These are phyloP conservation scores for Neurospora sp. DNA, from an alignment of 495 filamentous ascomycete species.

Conservation along the genomic window DNA sequence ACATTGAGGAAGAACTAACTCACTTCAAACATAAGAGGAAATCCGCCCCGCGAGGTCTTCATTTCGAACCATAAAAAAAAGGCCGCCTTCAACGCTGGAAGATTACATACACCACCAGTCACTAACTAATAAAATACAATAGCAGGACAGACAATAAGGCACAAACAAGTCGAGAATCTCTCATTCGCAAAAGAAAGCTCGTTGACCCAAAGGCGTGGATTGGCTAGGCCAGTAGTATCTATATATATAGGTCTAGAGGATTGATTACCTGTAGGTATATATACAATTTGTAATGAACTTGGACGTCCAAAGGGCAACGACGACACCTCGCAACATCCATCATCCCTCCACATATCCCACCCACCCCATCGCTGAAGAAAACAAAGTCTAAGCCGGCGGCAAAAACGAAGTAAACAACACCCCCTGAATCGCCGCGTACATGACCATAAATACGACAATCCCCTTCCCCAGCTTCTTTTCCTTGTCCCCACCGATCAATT, in stretches of 20 bases:
- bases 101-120: no score
- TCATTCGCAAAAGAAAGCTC: background rate
- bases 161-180: no score
- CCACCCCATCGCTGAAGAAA: no score
- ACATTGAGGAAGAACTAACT: no score
- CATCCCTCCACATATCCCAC: no score
- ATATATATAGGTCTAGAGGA: background rate
- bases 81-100: no score
- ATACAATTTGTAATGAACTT: background rate
- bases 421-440: conserved; percentile 74
- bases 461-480: conserved; percentile 17
- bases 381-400: conserved; percentile 57
- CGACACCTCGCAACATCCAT: background rate
- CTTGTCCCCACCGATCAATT: conserved; percentile 22
- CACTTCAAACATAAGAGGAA: no score
- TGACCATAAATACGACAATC: conserved; percentile 50
- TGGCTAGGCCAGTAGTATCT: background rate
- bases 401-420: conserved; percentile 86
- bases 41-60: no score
- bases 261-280: background rate
- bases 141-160: no score
- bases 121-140: no score
- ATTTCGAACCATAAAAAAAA: no score
- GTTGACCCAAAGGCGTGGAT: background rate
- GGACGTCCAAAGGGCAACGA: background rate